Conservation (phyloP, 495 filamentous ascomycete species). For the Aspergillus ostianus region DNA sequence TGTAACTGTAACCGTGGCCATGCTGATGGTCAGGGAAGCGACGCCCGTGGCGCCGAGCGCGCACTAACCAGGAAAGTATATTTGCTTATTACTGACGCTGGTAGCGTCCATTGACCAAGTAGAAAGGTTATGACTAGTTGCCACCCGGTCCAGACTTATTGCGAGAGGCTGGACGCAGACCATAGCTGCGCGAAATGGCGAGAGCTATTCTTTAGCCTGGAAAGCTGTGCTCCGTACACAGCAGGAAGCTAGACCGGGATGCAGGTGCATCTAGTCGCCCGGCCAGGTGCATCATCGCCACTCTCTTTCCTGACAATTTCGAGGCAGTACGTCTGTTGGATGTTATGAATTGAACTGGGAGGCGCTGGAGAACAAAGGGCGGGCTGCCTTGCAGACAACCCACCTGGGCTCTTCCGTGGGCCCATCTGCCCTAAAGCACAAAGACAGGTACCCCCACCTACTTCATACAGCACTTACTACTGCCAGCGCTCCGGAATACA, state of each 20-base stretch:
- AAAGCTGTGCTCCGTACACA: background rate
- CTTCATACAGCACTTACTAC: background rate
- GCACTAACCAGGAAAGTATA: background rate
- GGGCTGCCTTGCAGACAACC: background rate
- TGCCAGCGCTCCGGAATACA: background rate
- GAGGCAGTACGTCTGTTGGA: background rate
- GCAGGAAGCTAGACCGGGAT: background rate
- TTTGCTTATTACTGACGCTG: background rate
- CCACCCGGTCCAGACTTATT: background rate
- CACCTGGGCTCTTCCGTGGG: background rate
- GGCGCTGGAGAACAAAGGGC: background rate
- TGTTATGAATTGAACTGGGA: background rate
- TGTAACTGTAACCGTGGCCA: background rate
- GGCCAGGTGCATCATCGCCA: background rate
- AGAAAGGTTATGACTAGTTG: background rate
- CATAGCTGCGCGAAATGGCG: background rate
- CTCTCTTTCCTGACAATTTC: background rate
- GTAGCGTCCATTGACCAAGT: background rate
- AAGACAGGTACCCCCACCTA: background rate
- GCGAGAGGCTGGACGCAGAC: background rate
- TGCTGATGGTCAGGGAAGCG: background rate
- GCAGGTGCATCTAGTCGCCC: background rate
- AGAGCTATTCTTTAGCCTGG: background rate
- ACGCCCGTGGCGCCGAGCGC: background rate
- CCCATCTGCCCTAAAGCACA: background rate